Evolutionary conservation across 345 rosid species (phyloP).

Genomic region (Clausena lansium): DNA sequence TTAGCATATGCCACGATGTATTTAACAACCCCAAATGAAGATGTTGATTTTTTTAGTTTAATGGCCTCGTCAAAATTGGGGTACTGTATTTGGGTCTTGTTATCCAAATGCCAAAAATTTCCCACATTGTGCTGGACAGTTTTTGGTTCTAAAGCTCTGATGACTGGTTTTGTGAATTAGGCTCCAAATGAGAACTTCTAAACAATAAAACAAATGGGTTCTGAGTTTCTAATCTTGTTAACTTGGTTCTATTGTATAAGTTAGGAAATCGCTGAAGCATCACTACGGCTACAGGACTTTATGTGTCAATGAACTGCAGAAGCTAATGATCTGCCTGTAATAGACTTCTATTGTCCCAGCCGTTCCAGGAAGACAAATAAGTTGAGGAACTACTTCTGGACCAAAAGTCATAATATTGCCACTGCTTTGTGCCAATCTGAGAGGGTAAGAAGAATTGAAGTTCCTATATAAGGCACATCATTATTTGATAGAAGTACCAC

Average conservation of each 20-base stretch:
- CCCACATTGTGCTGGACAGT: conserved; percentile 40
- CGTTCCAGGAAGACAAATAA: conserved; percentile 92
- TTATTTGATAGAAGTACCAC: background rate
- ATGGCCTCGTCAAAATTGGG: conserved; percentile 68
- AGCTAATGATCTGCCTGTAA: conserved; percentile 54
- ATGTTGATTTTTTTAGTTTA: conserved; percentile 58
- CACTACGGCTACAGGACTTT: background rate
- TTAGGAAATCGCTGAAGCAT: conserved; percentile 22
- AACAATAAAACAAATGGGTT: conserved; percentile 16
- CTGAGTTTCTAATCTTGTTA: background rate
- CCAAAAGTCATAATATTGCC: conserved; percentile 99
- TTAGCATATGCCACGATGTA: conserved; percentile 68
- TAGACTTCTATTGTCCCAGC: conserved; percentile 98
- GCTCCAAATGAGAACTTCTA: conserved; percentile 21
- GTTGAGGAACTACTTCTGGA: conserved; percentile 92
- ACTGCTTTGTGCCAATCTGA: conserved; percentile 94
- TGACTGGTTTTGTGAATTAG: conserved; percentile 26
- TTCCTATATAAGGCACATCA: conserved; percentile 8
- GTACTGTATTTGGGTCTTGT: conserved; percentile 61
- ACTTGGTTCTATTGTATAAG: background rate
- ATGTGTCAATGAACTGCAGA: no score
- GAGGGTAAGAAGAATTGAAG: background rate
- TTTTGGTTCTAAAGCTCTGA: conserved; percentile 21
- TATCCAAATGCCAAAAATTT: conserved; percentile 88
- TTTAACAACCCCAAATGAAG: conserved; percentile 58